Conservation (phyloP, 495 filamentous ascomycete genomes). For the Penicillium simplicissimum region DNA sequence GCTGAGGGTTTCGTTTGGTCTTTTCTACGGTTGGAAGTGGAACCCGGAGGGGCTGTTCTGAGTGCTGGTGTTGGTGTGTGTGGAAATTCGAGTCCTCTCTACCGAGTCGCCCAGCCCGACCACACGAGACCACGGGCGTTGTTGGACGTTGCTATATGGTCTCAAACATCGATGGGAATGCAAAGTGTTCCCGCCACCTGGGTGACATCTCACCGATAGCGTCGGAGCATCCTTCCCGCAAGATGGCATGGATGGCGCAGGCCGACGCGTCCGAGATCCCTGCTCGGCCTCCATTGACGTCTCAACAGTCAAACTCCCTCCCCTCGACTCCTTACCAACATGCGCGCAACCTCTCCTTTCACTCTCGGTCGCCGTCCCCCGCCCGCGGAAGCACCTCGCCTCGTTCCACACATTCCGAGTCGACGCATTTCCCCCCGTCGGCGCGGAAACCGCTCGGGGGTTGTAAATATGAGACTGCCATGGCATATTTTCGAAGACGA, state of each 20-base stretch:
- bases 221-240: constrained; percentile 39
- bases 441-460: constrained; percentile 57
- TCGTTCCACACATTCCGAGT: constrained; percentile 86
- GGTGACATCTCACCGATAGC: constrained; percentile 48
- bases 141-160: constrained; percentile 42
- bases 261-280: constrained; percentile 40
- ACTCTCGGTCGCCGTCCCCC: constrained; percentile 85
- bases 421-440: constrained; percentile 69
- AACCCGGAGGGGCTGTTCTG: constrained; percentile 25
- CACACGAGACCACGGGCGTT: constrained; percentile 9
- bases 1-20: constrained; percentile 10
- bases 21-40: constrained; percentile 15
- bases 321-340: constrained; percentile 93
- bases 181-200: constrained; percentile 35
- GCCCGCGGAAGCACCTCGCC: constrained; percentile 79
- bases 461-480: constrained; percentile 82
- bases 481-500: constrained; percentile 70
- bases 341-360: constrained; percentile 77
- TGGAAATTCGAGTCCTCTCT: constrained; percentile 8
- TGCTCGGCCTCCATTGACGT: constrained; percentile 45
- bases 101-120: constrained; percentile 24
- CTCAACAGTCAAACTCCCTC: constrained; percentile 83
- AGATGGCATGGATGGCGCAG: constrained; percentile 45
- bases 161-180: constrained; percentile 50
- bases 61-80: constrained; percentile 25